Conservation (phyloP, 2,329 filamentous ascomycete genomes). For the Xylaria sp. region DNA sequence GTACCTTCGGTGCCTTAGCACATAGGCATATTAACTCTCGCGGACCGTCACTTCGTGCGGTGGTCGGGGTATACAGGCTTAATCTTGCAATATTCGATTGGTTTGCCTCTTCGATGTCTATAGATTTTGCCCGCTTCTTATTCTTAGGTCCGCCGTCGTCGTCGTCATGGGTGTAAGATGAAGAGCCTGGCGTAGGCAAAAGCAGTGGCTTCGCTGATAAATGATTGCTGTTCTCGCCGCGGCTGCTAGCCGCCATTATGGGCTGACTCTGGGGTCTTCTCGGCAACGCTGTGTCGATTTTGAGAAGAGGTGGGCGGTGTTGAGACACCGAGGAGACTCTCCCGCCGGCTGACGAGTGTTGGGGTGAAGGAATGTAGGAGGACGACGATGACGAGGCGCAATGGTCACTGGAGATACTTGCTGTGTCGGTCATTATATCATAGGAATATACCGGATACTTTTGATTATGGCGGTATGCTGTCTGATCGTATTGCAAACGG, state of each 20-base stretch:
- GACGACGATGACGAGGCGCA: slow-evolving; percentile 39
- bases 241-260: slow-evolving; percentile 41
- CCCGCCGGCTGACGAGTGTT: slow-evolving; percentile 32
- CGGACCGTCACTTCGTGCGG: slow-evolving; percentile 40
- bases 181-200: slow-evolving; percentile 25
- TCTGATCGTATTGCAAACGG: slow-evolving; percentile 40
- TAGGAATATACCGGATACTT: slow-evolving; percentile 17
- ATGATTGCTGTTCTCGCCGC: slow-evolving; percentile 25
- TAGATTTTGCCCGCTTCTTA: slow-evolving; percentile 60
- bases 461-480: slow-evolving; percentile 11
- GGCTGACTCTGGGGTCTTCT: slow-evolving; percentile 41
- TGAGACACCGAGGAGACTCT: slow-evolving; percentile 30
- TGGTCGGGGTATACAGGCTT: slow-evolving; percentile 51
- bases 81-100: slow-evolving; percentile 50
- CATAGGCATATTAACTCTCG: slow-evolving; percentile 65
- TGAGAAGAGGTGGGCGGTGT: slow-evolving; percentile 32
- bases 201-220: slow-evolving; percentile 35
- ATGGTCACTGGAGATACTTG: slow-evolving; percentile 37
- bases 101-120: slow-evolving; percentile 58
- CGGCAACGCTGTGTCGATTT: slow-evolving; percentile 26
- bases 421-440: slow-evolving; percentile 43
- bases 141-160: slow-evolving; percentile 22
- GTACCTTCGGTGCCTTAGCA: slow-evolving; percentile 66
- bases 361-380: slow-evolving; percentile 33
- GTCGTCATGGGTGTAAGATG: slow-evolving; percentile 26